Evolutionary conservation across 495 filamentous ascomycete species (phyloP).

Genomic region (Extremus antarcticus): DNA sequence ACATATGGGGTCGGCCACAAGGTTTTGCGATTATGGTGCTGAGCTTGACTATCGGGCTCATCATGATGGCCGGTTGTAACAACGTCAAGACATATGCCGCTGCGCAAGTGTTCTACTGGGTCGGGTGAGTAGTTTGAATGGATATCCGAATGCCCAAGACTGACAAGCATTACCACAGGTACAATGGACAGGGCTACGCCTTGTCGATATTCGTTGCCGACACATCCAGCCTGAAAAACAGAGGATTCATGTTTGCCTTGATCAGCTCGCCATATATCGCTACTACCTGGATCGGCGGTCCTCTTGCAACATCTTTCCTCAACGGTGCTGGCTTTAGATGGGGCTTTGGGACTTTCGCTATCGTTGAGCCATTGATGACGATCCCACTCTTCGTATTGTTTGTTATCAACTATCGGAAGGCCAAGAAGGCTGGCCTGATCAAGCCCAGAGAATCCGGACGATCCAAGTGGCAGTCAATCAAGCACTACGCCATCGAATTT

Average conservation of each 20-base stretch:
- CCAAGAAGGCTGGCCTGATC: slow-evolving; percentile 35
- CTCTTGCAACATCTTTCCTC: slow-evolving; percentile 17
- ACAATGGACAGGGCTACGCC: slow-evolving; percentile 18
- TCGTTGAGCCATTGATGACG: slow-evolving; percentile 19
- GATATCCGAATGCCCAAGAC: not conserved
- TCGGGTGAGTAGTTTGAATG: not conserved
- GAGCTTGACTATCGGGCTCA: not conserved
- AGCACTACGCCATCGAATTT: slow-evolving; percentile 49
- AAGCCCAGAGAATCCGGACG: slow-evolving; percentile 35
- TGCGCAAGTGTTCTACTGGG: slow-evolving; percentile 8
- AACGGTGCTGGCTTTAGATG: slow-evolving; percentile 20
- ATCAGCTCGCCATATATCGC: slow-evolving; percentile 21
- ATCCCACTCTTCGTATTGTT: slow-evolving; percentile 19
- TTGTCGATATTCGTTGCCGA: slow-evolving; percentile 23
- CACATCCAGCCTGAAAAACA: slow-evolving; percentile 20
- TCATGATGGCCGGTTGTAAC: slow-evolving; percentile 15
- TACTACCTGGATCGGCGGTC: slow-evolving; percentile 16
- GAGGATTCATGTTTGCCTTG: slow-evolving; percentile 20
- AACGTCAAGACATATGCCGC: slow-evolving; percentile 16
- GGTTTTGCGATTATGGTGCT: slow-evolving; percentile 9
- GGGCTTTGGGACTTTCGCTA: slow-evolving; percentile 25
- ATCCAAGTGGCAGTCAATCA: slow-evolving; percentile 37
- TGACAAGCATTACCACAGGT: slow-evolving; percentile 1
- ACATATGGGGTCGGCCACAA: slow-evolving; percentile 13
- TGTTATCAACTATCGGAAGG: slow-evolving; percentile 21